Evolutionary conservation across 768 basidiomycete species (phyloP).

Genomic region (Coprinellus micaceus): DNA sequence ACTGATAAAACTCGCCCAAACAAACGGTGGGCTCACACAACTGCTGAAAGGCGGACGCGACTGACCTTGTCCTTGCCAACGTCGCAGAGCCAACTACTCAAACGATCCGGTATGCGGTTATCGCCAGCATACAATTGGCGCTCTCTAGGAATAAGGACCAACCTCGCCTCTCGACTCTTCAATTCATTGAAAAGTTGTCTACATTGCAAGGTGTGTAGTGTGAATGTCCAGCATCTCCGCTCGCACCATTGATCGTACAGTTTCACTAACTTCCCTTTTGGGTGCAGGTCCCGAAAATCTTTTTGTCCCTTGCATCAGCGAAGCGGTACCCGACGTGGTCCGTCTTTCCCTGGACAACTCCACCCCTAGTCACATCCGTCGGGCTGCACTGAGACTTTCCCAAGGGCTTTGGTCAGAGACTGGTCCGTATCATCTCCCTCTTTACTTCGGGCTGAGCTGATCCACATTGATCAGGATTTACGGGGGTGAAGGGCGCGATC

Average conservation of each 20-base stretch:
- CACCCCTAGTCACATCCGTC: not conserved
- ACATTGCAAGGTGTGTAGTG: too few relatives aligned
- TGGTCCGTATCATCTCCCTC: not conserved
- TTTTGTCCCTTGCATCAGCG: not conserved
- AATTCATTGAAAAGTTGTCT: not conserved
- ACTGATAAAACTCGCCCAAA: not conserved
- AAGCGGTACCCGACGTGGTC: not conserved
- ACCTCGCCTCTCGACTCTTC: not conserved
- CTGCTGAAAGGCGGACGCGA: not conserved
- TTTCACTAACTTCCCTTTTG: too few relatives aligned
- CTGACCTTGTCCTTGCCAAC: not conserved
- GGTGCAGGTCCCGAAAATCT: not conserved
- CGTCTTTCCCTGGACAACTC: not conserved
- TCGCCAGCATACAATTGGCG: not conserved
- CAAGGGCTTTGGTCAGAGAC: not conserved
- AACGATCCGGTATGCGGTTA: not conserved
- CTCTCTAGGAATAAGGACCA: not conserved
- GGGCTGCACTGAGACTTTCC: not conserved
- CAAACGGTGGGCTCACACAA: not conserved
- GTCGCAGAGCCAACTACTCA: not conserved
- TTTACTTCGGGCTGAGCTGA: not conserved
- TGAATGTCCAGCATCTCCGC: too few relatives aligned
- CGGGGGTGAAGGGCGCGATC: not conserved
- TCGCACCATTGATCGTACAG: too few relatives aligned
- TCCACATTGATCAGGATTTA: not conserved